These are phyloP conservation scores for Uromyces viciae-fabae DNA, from an alignment of 1,284 basidiomycete species.

Conservation along the genomic window DNA sequence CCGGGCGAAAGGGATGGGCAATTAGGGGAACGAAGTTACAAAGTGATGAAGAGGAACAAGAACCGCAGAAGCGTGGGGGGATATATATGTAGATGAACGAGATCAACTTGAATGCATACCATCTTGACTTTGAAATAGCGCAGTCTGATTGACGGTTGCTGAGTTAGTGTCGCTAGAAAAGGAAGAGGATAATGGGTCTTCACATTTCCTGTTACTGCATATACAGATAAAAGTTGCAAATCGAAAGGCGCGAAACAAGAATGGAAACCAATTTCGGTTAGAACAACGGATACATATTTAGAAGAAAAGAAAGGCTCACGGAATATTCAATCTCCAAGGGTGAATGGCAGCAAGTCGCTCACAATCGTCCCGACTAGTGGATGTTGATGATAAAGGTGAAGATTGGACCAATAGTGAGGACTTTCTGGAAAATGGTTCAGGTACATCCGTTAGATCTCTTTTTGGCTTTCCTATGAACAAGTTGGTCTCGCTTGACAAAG, in stretches of 20 bases:
- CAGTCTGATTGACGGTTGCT: constrained; percentile 7
- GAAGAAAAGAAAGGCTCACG: constrained; percentile 8
- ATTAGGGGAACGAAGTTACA: not conserved
- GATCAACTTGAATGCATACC: constrained; percentile 8
- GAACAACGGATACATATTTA: not conserved
- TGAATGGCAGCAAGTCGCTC: not conserved
- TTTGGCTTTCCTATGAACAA: not conserved
- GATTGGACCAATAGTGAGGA: not conserved
- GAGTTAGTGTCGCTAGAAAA: not conserved
- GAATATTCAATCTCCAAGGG: not conserved
- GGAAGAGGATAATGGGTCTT: constrained; percentile 8
- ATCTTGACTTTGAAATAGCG: constrained; percentile 6
- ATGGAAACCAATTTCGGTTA: constrained; percentile 5
- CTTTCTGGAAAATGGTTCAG: not conserved
- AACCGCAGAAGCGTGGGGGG: not conserved
- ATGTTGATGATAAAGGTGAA: constrained; percentile 15
- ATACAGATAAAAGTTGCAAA: not conserved
- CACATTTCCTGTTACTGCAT: not conserved
- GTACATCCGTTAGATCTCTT: not conserved
- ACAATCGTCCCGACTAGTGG: not conserved
- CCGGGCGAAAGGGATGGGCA: not conserved
- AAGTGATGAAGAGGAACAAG: not conserved
- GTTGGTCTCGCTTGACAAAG: not conserved
- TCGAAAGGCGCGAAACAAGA: constrained; percentile 14
- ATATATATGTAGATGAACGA: not conserved